A percentile compares a stretch with the other conserved stretches of the same genome.
These are phyloP conservation scores for Paecilomyces sp. DNA, from an alignment of 2,329 filamentous ascomycete species.

Conservation along the genomic window DNA sequence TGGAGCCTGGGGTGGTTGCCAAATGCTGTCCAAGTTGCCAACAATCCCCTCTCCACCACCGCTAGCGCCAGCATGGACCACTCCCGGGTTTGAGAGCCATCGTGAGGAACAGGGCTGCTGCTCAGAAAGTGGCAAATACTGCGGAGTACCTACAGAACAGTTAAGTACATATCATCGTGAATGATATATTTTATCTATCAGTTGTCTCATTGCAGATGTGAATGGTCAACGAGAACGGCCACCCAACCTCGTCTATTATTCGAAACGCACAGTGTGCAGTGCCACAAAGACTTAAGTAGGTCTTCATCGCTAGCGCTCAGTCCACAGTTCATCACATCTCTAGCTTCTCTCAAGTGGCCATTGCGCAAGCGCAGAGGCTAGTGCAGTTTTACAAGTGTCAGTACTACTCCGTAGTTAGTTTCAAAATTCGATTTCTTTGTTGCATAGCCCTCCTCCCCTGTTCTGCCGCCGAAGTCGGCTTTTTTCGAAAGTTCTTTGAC, in stretches of 20 bases:
- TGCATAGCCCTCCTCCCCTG: not conserved
- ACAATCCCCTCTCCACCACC: not conserved
- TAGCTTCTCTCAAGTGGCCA: not conserved
- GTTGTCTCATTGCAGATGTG: not conserved
- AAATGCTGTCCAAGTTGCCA: constrained; percentile 7
- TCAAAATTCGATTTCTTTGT: not conserved
- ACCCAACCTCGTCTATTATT: not conserved
- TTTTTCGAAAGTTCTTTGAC: not conserved
- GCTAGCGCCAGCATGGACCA: constrained; percentile 3
- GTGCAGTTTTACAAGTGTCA: not conserved
- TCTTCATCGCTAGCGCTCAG: not conserved
- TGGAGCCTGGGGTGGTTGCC: constrained; percentile 21
- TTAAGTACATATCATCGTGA: not conserved
- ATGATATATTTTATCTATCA: not conserved
- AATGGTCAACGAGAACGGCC: not conserved
- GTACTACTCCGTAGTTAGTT: not conserved
- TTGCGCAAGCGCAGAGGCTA: not conserved
- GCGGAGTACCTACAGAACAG: too few species aligned
- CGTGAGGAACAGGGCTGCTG: not conserved
- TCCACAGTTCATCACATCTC: not conserved
- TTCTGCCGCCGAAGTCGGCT: not conserved
- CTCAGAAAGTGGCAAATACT: too few species aligned
- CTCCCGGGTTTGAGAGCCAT: not conserved
- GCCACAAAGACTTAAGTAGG: not conserved
- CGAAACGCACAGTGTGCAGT: not conserved